Evolutionary conservation across 306 rosid genomes (phyloP).

Genomic region (Lathyrus oleraceus): DNA sequence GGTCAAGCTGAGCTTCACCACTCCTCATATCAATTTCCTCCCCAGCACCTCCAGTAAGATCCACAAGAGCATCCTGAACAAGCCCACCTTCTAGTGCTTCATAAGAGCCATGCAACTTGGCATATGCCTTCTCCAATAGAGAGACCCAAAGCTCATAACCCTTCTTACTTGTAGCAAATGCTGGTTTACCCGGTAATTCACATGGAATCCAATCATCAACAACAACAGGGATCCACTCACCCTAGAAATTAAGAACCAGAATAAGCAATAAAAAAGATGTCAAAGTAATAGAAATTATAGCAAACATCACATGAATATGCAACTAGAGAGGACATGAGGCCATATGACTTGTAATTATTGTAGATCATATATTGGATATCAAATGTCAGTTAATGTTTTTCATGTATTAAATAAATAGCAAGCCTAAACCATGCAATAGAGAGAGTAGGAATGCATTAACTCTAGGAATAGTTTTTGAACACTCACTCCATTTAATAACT

Average conservation of each 20-base stretch:
- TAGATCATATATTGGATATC: conserved; percentile 6
- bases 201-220: conserved; percentile 99
- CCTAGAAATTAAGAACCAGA: conserved; percentile 51
- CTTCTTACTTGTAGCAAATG: conserved; percentile 95
- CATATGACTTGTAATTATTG: conserved; percentile 5
- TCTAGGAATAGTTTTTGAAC: neutral
- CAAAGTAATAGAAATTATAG: neutral
- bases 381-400: neutral
- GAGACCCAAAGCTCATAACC: conserved; percentile 97
- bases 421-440: neutral
- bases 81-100: conserved; percentile 99
- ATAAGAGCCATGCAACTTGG: conserved; percentile 97
- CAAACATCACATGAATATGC: conserved; percentile 23
- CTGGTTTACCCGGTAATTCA: conserved; percentile 92
- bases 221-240: conserved; percentile 99
- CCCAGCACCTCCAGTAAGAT: conserved; percentile 99
- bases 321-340: conserved; percentile 3
- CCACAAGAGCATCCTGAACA: conserved; percentile 99
- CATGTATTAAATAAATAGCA: neutral
- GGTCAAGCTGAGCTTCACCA: conserved; percentile 98
- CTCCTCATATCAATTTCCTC: conserved; percentile 99
- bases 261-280: conserved; percentile 23
- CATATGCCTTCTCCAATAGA: conserved; percentile 98
- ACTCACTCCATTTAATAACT: neutral
- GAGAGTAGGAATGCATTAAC: neutral